A percentile compares a stretch with the other conserved stretches of the same genome.
These are phyloP conservation scores for Trichosporon asahii DNA, from an alignment of 1,284 basidiomycete genomes.

Conservation along the genomic window DNA sequence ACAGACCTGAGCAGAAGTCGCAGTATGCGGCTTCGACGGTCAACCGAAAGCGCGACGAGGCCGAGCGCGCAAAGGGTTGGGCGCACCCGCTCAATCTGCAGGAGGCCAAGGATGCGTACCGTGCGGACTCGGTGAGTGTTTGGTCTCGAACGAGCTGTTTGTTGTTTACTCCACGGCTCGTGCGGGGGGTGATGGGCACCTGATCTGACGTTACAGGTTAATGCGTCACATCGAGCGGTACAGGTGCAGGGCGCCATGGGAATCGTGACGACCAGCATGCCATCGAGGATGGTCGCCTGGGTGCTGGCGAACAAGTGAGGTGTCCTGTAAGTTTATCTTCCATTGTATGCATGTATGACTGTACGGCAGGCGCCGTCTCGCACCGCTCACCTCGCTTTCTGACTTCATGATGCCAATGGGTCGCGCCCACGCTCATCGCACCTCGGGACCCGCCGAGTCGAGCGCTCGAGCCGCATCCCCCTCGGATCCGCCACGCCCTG, in stretches of 20 bases:
- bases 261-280: conserved; percentile 21
- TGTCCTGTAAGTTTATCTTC: neutral
- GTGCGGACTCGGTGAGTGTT: conserved; percentile 29
- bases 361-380: neutral
- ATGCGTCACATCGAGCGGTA: conserved; percentile 14
- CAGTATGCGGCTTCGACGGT: conserved; percentile 14
- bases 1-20: conserved; percentile 21
- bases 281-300: conserved; percentile 20
- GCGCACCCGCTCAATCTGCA: conserved; percentile 30
- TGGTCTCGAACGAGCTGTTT: conserved; percentile 5
- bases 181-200: neutral
- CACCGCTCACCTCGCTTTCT: neutral
- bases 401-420: neutral
- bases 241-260: conserved; percentile 17
- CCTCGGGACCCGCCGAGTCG: neutral
- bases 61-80: conserved; percentile 10
- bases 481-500: neutral
- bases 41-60: conserved; percentile 8
- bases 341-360: conserved; percentile 6
- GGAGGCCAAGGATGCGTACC: conserved; percentile 33
- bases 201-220: conserved; percentile 1
- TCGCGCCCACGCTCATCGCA: neutral
- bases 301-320: conserved; percentile 12
- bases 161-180: neutral
- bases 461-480: neutral